A percentile compares a stretch with the other conserved stretches of the same genome.
phyloP scores from a whole-genome alignment of 2,329 filamentous ascomycete species.

The Graphilbum ipis-grandicollis region DNA sequence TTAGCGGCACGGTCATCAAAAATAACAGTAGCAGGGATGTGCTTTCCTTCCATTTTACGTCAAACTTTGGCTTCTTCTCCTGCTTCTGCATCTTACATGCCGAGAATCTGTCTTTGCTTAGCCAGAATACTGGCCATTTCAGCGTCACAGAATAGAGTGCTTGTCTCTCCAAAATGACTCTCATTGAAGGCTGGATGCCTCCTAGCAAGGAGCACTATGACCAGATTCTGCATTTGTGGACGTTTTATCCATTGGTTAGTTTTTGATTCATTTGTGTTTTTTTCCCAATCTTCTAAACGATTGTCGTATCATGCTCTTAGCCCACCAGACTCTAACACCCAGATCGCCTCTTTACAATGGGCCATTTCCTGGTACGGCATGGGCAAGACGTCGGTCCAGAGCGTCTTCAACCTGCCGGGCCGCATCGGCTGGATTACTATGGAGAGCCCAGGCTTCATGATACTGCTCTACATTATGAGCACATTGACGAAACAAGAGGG shows the following conservation, averaged over 20 bases:
- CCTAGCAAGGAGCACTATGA: slow-evolving; percentile 41
- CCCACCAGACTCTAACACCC: not conserved
- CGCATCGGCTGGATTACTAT: slow-evolving; percentile 76
- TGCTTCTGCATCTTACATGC: too few relatives aligned
- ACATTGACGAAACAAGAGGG: slow-evolving; percentile 43
- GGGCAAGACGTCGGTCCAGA: slow-evolving; percentile 72
- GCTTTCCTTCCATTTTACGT: too few relatives aligned
- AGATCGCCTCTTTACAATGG: slow-evolving; percentile 66
- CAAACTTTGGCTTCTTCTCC: too few relatives aligned
- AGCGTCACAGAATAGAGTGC: too few relatives aligned
- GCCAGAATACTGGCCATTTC: too few relatives aligned
- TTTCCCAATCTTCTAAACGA: too few relatives aligned
- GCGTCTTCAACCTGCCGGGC: slow-evolving; percentile 71
- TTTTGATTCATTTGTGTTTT: not conserved
- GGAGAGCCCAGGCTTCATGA: slow-evolving; percentile 65
- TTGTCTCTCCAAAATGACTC: slow-evolving; percentile 20
- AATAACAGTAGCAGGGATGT: too few relatives aligned
- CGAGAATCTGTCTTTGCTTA: too few relatives aligned
- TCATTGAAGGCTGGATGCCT: slow-evolving; percentile 38
- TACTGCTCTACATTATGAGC: slow-evolving; percentile 62
- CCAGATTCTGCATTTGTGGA: slow-evolving; percentile 31
- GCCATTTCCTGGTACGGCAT: slow-evolving; percentile 66
- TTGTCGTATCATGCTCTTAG: too few relatives aligned
- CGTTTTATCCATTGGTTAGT: slow-evolving; percentile 35
- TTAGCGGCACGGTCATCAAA: too few relatives aligned